phyloP scores from a whole-genome alignment of 2,329 filamentous ascomycete genomes.

The Calonectria naviculata region DNA sequence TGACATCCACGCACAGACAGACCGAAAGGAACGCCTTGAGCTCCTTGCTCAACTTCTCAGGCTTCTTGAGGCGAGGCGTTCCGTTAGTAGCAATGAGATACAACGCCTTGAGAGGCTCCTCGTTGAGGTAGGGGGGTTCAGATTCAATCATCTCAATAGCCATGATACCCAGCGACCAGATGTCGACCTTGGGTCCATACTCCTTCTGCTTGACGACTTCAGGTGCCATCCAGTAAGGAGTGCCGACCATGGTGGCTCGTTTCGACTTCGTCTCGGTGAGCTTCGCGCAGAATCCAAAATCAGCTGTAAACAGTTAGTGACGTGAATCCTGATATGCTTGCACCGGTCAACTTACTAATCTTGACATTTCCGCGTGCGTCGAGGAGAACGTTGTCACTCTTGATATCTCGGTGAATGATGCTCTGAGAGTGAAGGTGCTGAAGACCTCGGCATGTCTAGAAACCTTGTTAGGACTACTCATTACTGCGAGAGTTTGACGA shows the following conservation, averaged over 20 bases:
- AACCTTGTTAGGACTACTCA: conserved; percentile 29
- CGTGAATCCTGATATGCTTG: neutral
- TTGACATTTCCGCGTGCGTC: conserved; percentile 97
- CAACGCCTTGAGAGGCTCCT: conserved; percentile 95
- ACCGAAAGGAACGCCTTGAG: conserved; percentile 97
- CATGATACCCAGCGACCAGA: conserved; percentile 99
- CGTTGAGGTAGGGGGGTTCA: conserved; percentile 96
- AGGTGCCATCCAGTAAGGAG: conserved; percentile 99
- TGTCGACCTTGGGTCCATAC: conserved; percentile 97
- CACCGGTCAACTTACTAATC: conserved; percentile 76
- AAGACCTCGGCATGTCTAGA: conserved; percentile 91
- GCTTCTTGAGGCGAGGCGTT: conserved; percentile 96
- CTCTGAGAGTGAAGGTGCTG: conserved; percentile 95
- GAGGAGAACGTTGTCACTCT: conserved; percentile 97
- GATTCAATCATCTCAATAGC: conserved; percentile 99
- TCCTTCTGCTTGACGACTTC: conserved; percentile 99
- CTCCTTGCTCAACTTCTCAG: conserved; percentile 97
- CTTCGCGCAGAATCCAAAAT: conserved; percentile 99
- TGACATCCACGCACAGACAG: conserved; percentile 96
- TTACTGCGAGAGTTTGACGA: neutral
- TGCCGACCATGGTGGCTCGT: conserved; percentile 98
- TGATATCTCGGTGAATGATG: conserved; percentile 99
- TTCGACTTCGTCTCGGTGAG: conserved; percentile 97
- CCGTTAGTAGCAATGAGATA: conserved; percentile 99
- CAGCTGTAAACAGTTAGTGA: conserved; percentile 67